Evolutionary conservation across 805 yeast genomes (phyloP), one percentile per base, ranked within the genome.

Genomic region (Cyberlindnera misumaiensis): DNA sequence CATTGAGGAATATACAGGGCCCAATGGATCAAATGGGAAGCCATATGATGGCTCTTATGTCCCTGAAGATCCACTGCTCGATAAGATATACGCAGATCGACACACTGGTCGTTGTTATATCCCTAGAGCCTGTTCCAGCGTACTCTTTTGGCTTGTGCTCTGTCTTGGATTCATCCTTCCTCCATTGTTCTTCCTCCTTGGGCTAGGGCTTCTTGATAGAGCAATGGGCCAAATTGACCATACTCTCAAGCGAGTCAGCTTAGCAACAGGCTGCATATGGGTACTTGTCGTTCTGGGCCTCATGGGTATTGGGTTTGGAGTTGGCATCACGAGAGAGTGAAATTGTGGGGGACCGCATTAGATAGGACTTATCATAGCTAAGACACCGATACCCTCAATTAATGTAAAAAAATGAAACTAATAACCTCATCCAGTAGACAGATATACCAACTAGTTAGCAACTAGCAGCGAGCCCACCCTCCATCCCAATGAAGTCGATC

Each of bases 261-360:
- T 53, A 20, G 15, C 40, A 13, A 48, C 52, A 4, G 59, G 59
- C 2, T 14, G 34, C 3, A 7, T 48, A 1, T 40, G 42, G 20
- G 18, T 48, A 8, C 13, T 52, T 12, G n/a, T 45, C 3, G 31
- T 41, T 4, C 41, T 65, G 15, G 75, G 68, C 0, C 63, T 70
- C 47, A 56, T 70, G 24, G 69, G 69, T 13, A 61, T 70, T 26
- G 77, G 76, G 1, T 57, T 72, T 34, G 74, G 68, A 5, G 66
- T 71, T 32, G 73, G 74, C 3, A 45, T 65, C 12, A 36, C 55
- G 5, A 28, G 29, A 11, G 38, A n/a, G 17, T 13, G 32, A 13
- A 14, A 5, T 17, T 13, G 15, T 13, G 32, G 8, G 15, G 8
- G 32, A 6, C 15, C 24, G 29, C 7, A 11, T 27, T n/a, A n/a